Evolutionary conservation across 129 eudicot species (phyloP).

Genomic region (Logfia minima): DNA sequence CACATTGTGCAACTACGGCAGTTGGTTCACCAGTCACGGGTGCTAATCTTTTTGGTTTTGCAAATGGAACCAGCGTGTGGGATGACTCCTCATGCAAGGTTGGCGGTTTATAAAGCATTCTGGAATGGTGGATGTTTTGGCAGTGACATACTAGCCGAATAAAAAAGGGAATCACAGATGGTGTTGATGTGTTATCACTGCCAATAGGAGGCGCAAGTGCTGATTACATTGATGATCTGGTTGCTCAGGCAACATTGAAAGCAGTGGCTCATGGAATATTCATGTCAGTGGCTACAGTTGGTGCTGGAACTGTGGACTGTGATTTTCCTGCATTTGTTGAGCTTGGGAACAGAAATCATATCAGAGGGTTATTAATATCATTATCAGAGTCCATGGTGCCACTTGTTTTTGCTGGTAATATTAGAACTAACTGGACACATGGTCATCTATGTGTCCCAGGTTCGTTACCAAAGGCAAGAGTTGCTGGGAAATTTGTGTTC

Average conservation of each 20-base stretch:
- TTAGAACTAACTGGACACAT: constrained; percentile 31
- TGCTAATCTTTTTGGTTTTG: constrained; percentile 72
- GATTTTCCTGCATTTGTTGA: constrained; percentile 57
- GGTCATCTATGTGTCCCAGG: constrained; percentile 51
- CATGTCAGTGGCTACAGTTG: constrained; percentile 60
- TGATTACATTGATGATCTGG: constrained; percentile 42
- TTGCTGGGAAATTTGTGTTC: constrained; percentile 66
- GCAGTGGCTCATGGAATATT: constrained; percentile 61
- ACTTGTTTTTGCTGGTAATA: constrained; percentile 53
- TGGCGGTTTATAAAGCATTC: constrained; percentile 70
- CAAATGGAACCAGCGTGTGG: constrained; percentile 75
- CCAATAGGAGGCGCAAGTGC: constrained; percentile 46
- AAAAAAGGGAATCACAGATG: constrained; percentile 63
- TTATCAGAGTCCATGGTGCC: constrained; percentile 35
- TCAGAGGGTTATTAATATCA: constrained; percentile 51
- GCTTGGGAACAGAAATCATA: constrained; percentile 59
- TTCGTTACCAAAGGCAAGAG: constrained; percentile 43
- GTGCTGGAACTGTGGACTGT: constrained; percentile 72
- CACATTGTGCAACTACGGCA: constrained; percentile 67
- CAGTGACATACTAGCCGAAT: constrained; percentile 59
- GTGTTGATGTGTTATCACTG: constrained; percentile 60
- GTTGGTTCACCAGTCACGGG: constrained; percentile 57
- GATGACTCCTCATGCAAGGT: constrained; percentile 65
- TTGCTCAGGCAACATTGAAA: constrained; percentile 51
- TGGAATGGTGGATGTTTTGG: constrained; percentile 66